Percentiles rank a stretch among this genome's conserved stretches.
phyloP scores from a whole-genome alignment of 768 basidiomycete genomes.

The Neoboletus subvelutipes region DNA sequence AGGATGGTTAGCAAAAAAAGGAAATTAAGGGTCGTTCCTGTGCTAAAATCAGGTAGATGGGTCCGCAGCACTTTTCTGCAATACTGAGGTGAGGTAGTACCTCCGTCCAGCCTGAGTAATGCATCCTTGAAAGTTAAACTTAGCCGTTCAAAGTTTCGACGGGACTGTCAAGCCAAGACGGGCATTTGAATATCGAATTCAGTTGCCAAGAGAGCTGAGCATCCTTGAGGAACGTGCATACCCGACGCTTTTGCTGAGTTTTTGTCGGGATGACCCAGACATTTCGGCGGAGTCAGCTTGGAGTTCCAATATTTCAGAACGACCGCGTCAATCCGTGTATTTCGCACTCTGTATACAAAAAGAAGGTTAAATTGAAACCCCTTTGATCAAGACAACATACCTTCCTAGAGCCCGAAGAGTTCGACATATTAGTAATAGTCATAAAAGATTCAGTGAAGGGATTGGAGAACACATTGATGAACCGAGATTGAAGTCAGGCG shows the following conservation, averaged over 20 bases:
- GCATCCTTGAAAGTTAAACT: conserved; percentile 1
- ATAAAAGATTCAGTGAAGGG: neutral
- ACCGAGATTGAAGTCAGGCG: conserved; percentile 1
- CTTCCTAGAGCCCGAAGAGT: neutral
- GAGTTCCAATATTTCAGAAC: neutral
- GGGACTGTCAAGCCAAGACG: neutral
- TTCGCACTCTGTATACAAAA: too few species aligned
- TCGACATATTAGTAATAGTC: neutral
- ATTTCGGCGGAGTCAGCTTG: neutral
- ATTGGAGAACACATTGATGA: neutral
- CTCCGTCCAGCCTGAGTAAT: neutral
- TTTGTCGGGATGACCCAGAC: neutral
- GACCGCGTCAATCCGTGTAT: too few species aligned
- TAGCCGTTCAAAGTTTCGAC: conserved; percentile 16
- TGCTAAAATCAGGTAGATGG: neutral
- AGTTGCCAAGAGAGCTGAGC: conserved; percentile 11
- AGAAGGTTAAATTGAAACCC: neutral
- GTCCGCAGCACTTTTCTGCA: neutral
- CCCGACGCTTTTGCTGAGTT: conserved; percentile 3
- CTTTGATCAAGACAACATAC: neutral
- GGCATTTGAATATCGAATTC: neutral
- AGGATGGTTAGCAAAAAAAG: neutral
- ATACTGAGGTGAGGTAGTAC: neutral
- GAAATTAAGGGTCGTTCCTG: neutral
- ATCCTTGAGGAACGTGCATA: conserved; percentile 1